phyloP scores from a whole-genome alignment of 2,329 filamentous ascomycete species.

The Alternaria sp. region DNA sequence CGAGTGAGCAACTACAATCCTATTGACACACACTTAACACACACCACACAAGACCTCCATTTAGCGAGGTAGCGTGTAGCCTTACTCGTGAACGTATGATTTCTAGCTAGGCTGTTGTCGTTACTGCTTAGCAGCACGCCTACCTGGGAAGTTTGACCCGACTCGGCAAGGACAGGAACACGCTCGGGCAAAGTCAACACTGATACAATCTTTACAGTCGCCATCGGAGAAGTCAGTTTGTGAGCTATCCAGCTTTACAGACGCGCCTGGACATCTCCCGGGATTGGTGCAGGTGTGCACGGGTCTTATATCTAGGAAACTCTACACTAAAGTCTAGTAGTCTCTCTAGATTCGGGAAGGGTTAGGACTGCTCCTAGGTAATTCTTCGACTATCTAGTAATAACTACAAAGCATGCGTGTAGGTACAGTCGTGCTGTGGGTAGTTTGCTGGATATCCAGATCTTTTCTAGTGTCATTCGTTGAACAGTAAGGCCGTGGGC shows the following conservation, averaged over 20 bases:
- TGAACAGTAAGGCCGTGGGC: background rate
- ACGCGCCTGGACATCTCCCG: background rate
- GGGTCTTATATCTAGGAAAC: background rate
- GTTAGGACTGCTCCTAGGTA: background rate
- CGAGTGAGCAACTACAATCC: background rate
- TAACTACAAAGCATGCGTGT: background rate
- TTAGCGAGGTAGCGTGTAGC: background rate
- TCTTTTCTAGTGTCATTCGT: background rate
- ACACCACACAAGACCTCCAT: background rate
- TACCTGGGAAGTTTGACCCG: background rate
- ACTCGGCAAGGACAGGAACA: background rate
- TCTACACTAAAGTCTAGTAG: background rate
- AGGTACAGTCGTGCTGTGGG: background rate
- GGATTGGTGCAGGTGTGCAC: background rate
- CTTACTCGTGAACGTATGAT: background rate
- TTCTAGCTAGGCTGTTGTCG: background rate
- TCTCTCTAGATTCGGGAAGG: background rate
- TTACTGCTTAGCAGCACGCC: background rate
- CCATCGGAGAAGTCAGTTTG: background rate
- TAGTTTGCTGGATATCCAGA: background rate
- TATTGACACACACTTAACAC: background rate
- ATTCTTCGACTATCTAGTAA: background rate
- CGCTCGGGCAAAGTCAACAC: background rate
- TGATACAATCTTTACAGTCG: background rate
- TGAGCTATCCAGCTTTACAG: background rate